Evolutionary conservation across 2,329 filamentous ascomycete species (phyloP), one percentile per base, ranked within the genome.

Genomic region (Blastomyces parvus): DNA sequence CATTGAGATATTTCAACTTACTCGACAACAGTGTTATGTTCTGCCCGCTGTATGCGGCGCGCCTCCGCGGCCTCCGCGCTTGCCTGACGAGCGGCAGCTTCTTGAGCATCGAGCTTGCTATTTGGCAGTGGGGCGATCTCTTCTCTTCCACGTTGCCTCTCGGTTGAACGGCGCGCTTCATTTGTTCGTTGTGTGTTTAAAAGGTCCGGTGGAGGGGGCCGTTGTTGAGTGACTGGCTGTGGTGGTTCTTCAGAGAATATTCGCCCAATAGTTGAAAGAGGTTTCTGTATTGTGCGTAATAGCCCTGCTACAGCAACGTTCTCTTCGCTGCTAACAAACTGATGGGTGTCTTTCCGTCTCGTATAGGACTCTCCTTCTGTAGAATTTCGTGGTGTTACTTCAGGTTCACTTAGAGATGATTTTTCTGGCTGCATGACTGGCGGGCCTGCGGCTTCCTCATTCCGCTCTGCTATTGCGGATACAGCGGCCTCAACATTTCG

Each of bases 401-500:
- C 82, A 33, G 84, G 79, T 36, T 80, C 76, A 58, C 81, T 82
- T 5, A 80, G 73, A 7, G 77, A 71, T 33, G 82, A 81, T 65
- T 81, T 81, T 66, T 81, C 80, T 3, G 74, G 71, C 66, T 74
- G 70, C 61, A 67, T 65, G 70, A 76, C 69, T 59, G 74, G 70
- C 36, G 74, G 72, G 59, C 73, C 76, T 66, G 85, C 80, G 44
- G 82, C 79, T 65, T 81, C 79, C 64, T 86, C 84, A 70, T 97
- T 91, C 70, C 90, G 90, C 76, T 97, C 93, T 1, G 94, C 93
- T 68, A 99, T 99, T 52, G 90, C 90, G 6, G 91, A 96, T 2
- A 99, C 95, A 8, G 94, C 92, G 3, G 89, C 89, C 78, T 99
- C 94, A n/a, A 99, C 95, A 68, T 96, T 92, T 72, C 84, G 85